Base-by-base conservation (phyloP, 306 rosid species). In the Prunus padus region DNA sequence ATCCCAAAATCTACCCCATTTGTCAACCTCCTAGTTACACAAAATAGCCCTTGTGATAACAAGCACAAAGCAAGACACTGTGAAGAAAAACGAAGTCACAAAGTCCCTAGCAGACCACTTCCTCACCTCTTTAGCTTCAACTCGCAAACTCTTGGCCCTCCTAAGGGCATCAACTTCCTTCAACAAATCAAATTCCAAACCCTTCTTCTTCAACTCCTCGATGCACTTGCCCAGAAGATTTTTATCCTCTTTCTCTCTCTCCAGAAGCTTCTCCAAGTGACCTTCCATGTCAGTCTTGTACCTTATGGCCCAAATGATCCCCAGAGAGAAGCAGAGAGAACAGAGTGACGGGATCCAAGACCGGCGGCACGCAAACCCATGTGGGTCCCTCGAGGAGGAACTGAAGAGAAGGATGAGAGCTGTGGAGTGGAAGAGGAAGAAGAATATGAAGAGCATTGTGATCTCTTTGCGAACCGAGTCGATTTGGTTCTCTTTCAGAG, bases 101-200 rank as follows among this genome's bases (percentile, higher is more conserved):
- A 92, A 87, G 73, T 96, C 98, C 77, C 97, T 92, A 0, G 93
- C 86, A 64, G 93, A 88, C 99, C 99, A 96, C 76, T 89, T 96
- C 49, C 84, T 79, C 23, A 90, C 97, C 7, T 79, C 88, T 77
- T 90, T 92, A 0, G 56, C 54, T 64, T 89, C 97, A 1, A 90
- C 91, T 12, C 92, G 77, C 84, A 96, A 73, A 67, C 99, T 96
- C 83, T 96, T 96, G 0, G 97, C 98, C 72, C 96, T 89, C 19
- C 99, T 81, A 2, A 96, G 84, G 15, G 99, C 99, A 79, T 96
- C 99, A 1, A 96, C 99, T 72, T 96, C 99, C 77, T 89, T 92
- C 64, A 92, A 70, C 96, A 96, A 33, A 84, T 96, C 99, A 76
- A 96, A 96, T 60, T 90, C 97, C 64, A 90, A 19, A 3, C 99